These are phyloP conservation scores for Aspergillus sojae DNA, from an alignment of 2,329 filamentous ascomycete genomes.

Conservation along the genomic window DNA sequence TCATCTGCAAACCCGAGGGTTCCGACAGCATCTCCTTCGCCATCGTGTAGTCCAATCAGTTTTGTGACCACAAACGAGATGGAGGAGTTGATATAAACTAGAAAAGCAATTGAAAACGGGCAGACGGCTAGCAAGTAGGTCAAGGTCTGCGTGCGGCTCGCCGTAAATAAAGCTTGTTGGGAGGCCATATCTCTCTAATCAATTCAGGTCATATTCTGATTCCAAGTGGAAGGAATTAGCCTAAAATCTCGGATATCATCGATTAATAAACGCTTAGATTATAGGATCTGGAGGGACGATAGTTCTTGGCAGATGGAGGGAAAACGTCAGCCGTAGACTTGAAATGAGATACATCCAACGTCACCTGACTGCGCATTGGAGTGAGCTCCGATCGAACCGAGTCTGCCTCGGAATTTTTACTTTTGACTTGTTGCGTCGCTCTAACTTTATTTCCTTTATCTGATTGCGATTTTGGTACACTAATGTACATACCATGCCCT, in stretches of 20 bases:
- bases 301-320: not conserved
- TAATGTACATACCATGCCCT: not conserved
- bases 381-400: not conserved
- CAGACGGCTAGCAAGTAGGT: slow-evolving; percentile 65
- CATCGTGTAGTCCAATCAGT: slow-evolving; percentile 57
- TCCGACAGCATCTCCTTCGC: slow-evolving; percentile 64
- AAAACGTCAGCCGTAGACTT: not conserved
- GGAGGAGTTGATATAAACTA: slow-evolving; percentile 67
- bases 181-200: slow-evolving; percentile 27
- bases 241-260: not conserved
- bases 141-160: slow-evolving; percentile 58
- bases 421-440: not conserved
- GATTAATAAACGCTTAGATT: not conserved
- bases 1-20: slow-evolving; percentile 55
- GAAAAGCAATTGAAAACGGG: slow-evolving; percentile 66
- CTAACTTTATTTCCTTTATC: not conserved
- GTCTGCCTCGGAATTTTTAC: not conserved
- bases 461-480: not conserved
- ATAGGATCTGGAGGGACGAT: not conserved
- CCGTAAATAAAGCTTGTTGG: slow-evolving; percentile 53
- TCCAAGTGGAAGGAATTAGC: no score
- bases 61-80: slow-evolving; percentile 68
- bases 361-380: not conserved
- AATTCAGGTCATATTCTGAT: not conserved
- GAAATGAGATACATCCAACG: not conserved